Conservation (phyloP, 768 basidiomycete species). For the Lactarius vividus region DNA sequence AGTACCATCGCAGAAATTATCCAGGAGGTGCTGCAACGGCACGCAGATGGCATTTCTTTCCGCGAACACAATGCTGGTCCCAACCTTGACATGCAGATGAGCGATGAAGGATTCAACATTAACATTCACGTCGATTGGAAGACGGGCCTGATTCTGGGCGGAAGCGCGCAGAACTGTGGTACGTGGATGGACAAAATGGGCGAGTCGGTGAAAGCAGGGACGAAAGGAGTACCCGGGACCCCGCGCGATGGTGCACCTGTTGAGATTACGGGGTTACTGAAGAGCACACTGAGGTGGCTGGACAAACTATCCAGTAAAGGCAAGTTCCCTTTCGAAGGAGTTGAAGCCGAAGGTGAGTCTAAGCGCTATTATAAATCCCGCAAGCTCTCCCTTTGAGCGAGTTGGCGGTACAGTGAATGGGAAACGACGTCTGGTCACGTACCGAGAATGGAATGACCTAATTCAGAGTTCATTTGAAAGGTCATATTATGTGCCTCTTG, state of each 20-base stretch:
- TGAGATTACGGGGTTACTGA: slow-evolving; percentile 91
- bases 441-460: slow-evolving; percentile 85
- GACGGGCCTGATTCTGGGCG: slow-evolving; percentile 87
- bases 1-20: slow-evolving; percentile 91
- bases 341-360: slow-evolving; percentile 69
- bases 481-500: slow-evolving; percentile 83
- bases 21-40: slow-evolving; percentile 94
- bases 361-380: neutral
- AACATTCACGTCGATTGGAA: slow-evolving; percentile 94
- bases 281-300: slow-evolving; percentile 92
- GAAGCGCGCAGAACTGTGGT: slow-evolving; percentile 82
- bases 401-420: slow-evolving; percentile 57
- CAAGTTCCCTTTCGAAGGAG: slow-evolving; percentile 88
- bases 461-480: slow-evolving; percentile 87
- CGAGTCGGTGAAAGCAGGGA: slow-evolving; percentile 85
- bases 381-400: slow-evolving; percentile 7
- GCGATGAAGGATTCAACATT: slow-evolving; percentile 87
- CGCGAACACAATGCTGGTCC: slow-evolving; percentile 96
- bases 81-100: slow-evolving; percentile 98
- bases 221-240: slow-evolving; percentile 93
- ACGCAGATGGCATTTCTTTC: slow-evolving; percentile 89
- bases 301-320: slow-evolving; percentile 58
- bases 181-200: slow-evolving; percentile 99
- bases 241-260: slow-evolving; percentile 95
- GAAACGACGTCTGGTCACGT: slow-evolving; percentile 66